Conservation (phyloP, 2,329 filamentous ascomycete genomes). For the Dothistroma septosporum region DNA sequence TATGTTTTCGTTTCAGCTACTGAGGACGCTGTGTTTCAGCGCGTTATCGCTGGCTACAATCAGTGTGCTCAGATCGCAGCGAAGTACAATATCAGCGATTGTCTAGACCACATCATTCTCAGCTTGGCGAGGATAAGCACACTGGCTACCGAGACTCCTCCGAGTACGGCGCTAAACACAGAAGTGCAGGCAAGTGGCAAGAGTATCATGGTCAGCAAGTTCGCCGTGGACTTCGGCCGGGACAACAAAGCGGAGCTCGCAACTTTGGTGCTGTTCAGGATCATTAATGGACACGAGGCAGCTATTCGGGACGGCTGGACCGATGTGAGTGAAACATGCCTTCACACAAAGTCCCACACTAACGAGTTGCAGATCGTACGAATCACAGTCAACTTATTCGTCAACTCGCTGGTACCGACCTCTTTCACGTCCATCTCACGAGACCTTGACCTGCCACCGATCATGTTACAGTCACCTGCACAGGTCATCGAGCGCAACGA, state of each 20-base stretch:
- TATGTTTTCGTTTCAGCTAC: conserved; percentile 99
- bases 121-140: conserved; percentile 89
- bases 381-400: conserved; percentile 92
- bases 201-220: conserved; percentile 97
- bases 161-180: conserved; percentile 86
- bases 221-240: conserved; percentile 90
- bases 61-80: conserved; percentile 92
- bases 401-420: conserved; percentile 85
- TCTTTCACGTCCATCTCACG: conserved; percentile 66
- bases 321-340: conserved; percentile 53
- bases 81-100: conserved; percentile 76
- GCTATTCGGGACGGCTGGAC: conserved; percentile 74
- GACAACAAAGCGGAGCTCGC: conserved; percentile 92
- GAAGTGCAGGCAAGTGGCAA: conserved; percentile 83
- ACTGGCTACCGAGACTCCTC: conserved; percentile 67
- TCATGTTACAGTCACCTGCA: conserved; percentile 84
- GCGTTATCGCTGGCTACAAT: conserved; percentile 90
- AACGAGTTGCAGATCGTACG: conserved; percentile 65
- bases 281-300: conserved; percentile 78
- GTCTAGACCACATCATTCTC: conserved; percentile 87
- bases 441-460: conserved; percentile 68
- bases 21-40: conserved; percentile 89
- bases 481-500: conserved; percentile 87
- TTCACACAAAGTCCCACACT: conserved; percentile 26
- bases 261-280: conserved; percentile 89